phyloP scores from a whole-genome alignment of 2,329 filamentous ascomycete species.

The Geosmithia flava region DNA sequence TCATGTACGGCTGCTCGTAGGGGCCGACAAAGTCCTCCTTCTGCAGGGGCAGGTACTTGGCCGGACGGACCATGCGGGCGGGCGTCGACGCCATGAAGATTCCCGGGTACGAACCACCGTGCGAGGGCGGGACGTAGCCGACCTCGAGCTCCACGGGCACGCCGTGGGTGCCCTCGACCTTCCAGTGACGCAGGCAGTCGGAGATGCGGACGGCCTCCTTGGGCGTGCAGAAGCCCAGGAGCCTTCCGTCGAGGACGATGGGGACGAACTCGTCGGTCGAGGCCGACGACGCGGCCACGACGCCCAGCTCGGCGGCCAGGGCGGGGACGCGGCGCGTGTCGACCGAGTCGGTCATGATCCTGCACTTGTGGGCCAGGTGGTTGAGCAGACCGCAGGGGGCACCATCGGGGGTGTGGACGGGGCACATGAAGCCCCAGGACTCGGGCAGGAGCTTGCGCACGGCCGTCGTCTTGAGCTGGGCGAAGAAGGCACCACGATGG shows the following conservation, averaged over 20 bases:
- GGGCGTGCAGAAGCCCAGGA: constrained; percentile 83
- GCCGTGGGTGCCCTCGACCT: constrained; percentile 73
- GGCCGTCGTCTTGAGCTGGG: constrained; percentile 91
- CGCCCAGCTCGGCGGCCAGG: constrained; percentile 67
- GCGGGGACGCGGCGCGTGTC: constrained; percentile 65
- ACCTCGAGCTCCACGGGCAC: constrained; percentile 82
- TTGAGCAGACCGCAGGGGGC: constrained; percentile 89
- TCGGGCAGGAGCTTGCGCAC: constrained; percentile 92
- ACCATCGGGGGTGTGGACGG: constrained; percentile 95
- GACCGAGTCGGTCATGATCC: constrained; percentile 64
- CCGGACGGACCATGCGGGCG: constrained; percentile 78
- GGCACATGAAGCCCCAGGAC: constrained; percentile 96
- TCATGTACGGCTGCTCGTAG: constrained; percentile 97
- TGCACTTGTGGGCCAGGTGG: constrained; percentile 90
- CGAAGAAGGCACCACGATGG: constrained; percentile 97
- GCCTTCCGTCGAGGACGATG: constrained; percentile 79
- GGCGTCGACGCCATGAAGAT: constrained; percentile 85
- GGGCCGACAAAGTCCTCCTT: constrained; percentile 83
- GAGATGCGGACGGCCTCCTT: constrained; percentile 70
- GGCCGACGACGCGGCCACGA: constrained; percentile 63
- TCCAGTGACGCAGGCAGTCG: constrained; percentile 87
- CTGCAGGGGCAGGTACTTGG: constrained; percentile 81
- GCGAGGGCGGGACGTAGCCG: constrained; percentile 78
- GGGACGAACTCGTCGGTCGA: constrained; percentile 74
- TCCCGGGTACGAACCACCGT: constrained; percentile 89